Evolutionary conservation across 202 grass and related monocot genomes (phyloP).

Genomic region (Digitaria exilis): DNA sequence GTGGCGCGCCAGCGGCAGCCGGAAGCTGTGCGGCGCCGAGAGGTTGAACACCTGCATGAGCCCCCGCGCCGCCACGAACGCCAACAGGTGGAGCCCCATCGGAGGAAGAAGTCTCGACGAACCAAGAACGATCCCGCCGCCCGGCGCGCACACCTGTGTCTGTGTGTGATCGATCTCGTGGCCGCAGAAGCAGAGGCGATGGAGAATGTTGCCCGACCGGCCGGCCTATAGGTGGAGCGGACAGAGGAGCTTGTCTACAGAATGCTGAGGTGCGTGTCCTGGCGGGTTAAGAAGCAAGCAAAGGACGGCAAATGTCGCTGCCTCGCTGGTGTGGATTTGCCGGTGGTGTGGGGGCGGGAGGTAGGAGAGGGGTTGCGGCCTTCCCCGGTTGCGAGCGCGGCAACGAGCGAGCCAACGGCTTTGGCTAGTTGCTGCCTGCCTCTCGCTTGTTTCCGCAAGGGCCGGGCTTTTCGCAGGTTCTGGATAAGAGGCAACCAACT

Average conservation of each 20-base stretch:
- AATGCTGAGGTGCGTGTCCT: background rate
- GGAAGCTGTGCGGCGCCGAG: constrained; percentile 43
- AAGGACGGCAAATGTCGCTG: constrained; percentile 5
- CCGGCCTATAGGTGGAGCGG: background rate
- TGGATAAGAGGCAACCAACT: background rate
- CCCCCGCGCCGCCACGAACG: constrained; percentile 36
- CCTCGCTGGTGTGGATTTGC: constrained; percentile 3
- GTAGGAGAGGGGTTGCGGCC: background rate
- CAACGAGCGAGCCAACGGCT: background rate
- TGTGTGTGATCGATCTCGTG: background rate
- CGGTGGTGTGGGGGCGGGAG: background rate
- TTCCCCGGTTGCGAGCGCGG: constrained; percentile 10
- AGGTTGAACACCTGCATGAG: constrained; percentile 41
- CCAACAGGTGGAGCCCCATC: constrained; percentile 47
- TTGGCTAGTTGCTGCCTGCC: background rate
- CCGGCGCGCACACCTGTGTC: too few species aligned
- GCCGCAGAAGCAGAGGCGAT: too few species aligned
- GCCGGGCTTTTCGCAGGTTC: background rate
- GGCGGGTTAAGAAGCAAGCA: background rate
- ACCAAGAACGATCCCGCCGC: background rate
- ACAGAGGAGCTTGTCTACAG: background rate
- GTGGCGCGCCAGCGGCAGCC: constrained; percentile 32
- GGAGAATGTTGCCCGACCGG: background rate
- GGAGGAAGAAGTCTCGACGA: too few species aligned
- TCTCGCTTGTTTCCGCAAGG: background rate